Conservation (phyloP, 768 basidiomycete genomes). For the Leccinum disarticulatum region DNA sequence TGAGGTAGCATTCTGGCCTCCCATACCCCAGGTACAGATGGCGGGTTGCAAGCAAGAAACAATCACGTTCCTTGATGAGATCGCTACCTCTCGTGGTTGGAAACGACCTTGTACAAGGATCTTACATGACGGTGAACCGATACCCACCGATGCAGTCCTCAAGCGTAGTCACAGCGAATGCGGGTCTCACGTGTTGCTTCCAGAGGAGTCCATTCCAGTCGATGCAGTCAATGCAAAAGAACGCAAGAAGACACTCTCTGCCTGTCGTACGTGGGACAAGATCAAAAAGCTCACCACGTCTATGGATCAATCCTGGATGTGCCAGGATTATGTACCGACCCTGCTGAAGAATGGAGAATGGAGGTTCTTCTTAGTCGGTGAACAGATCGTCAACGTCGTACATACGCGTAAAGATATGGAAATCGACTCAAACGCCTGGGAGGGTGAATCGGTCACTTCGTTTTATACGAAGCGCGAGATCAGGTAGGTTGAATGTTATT, state of each 20-base stretch:
- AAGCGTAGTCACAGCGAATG: neutral
- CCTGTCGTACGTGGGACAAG: neutral
- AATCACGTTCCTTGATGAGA: neutral
- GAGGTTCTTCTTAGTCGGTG: neutral
- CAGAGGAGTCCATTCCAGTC: neutral
- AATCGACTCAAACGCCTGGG: too few relatives aligned
- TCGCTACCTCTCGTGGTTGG: neutral
- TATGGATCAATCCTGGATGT: neutral
- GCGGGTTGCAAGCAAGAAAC: neutral
- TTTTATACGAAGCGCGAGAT: too few relatives aligned
- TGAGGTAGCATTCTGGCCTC: conserved; percentile 3
- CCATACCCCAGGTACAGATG: neutral
- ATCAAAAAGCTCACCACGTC: neutral
- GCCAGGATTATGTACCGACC: conserved; percentile 2
- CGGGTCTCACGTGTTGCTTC: neutral
- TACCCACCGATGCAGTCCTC: neutral
- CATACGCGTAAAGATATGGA: neutral
- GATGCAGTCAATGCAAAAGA: neutral
- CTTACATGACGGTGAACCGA: neutral
- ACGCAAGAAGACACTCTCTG: neutral
- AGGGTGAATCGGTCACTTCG: too few relatives aligned
- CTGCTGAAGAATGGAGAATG: neutral
- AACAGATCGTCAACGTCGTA: neutral
- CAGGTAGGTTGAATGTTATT: too few relatives aligned
- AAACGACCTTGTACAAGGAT: neutral